phyloP scores from a whole-genome alignment of 78 protist species.

The Dictyostelium firmibasis region DNA sequence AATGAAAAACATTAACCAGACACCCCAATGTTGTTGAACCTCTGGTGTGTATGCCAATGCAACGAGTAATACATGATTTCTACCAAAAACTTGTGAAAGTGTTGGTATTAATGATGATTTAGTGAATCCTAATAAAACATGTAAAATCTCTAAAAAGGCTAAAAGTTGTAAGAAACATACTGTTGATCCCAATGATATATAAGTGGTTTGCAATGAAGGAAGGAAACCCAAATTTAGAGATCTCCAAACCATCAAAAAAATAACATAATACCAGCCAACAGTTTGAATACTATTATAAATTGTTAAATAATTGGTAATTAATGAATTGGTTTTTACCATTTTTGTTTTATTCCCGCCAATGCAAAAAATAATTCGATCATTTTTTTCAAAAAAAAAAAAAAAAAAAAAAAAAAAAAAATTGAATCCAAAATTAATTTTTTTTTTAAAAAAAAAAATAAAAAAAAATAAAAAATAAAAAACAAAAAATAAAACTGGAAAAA shows the following conservation, averaged over 20 bases:
- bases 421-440: no score
- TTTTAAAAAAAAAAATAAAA: neutral
- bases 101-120: constrained; percentile 36
- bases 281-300: neutral
- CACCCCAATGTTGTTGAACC: constrained; percentile 53
- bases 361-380: no score
- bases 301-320: neutral
- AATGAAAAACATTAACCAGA: neutral
- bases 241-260: constrained; percentile 17
- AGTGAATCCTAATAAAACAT: constrained; percentile 30
- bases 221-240: neutral
- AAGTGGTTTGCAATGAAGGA: neutral
- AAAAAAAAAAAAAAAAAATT: neutral
- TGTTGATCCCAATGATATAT: constrained; percentile 17
- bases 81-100: constrained; percentile 24
- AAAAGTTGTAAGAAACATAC: constrained; percentile 41
- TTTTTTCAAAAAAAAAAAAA: neutral
- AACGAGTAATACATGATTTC: constrained; percentile 21
- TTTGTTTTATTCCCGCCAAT: neutral
- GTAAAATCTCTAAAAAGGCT: constrained; percentile 51
- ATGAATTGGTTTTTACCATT: neutral
- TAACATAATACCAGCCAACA: constrained; percentile 40
- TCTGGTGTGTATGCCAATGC: neutral
- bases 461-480: neutral
- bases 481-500: no score